These are phyloP conservation scores for Coprinopsis marcescibilis DNA, from an alignment of 768 basidiomycete species.

Conservation along the genomic window DNA sequence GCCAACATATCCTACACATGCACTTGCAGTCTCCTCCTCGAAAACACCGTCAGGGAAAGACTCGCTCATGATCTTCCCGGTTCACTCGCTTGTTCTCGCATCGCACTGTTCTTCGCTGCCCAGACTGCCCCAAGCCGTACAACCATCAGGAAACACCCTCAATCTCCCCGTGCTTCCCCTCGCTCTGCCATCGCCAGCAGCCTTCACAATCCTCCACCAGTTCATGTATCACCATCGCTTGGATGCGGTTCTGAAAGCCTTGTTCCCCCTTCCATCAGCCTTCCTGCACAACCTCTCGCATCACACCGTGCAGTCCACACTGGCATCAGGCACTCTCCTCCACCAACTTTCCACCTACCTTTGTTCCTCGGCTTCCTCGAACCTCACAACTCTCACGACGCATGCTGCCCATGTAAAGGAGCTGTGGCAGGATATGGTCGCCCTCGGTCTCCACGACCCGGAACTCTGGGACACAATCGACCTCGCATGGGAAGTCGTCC, in stretches of 20 bases:
- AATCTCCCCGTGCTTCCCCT: slow-evolving; percentile 67
- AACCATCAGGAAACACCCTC: slow-evolving; percentile 24
- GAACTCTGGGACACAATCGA: slow-evolving; percentile 76
- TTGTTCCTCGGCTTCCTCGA: slow-evolving; percentile 38
- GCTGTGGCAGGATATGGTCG: slow-evolving; percentile 74
- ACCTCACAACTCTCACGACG: slow-evolving; percentile 38
- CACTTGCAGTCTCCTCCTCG: slow-evolving; percentile 51
- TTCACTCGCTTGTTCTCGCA: slow-evolving; percentile 59
- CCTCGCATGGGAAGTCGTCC: slow-evolving; percentile 74
- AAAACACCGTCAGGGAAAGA: slow-evolving; percentile 33
- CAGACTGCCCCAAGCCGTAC: slow-evolving; percentile 35
- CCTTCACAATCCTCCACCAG: slow-evolving; percentile 57
- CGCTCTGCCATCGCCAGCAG: slow-evolving; percentile 62
- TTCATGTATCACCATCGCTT: slow-evolving; percentile 69
- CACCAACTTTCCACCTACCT: slow-evolving; percentile 53
- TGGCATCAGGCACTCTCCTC: slow-evolving; percentile 45
- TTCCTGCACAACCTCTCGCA: slow-evolving; percentile 41
- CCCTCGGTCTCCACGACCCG: slow-evolving; percentile 66
- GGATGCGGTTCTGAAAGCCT: slow-evolving; percentile 48
- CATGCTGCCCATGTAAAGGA: slow-evolving; percentile 71
- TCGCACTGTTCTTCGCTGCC: slow-evolving; percentile 55
- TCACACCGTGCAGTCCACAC: slow-evolving; percentile 34
- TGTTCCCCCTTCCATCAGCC: slow-evolving; percentile 52
- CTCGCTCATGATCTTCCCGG: slow-evolving; percentile 47
- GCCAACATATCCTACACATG: slow-evolving; percentile 45